Evolutionary conservation across 2,329 filamentous ascomycete genomes (phyloP).

Genomic region (Colletotrichum phormii): DNA sequence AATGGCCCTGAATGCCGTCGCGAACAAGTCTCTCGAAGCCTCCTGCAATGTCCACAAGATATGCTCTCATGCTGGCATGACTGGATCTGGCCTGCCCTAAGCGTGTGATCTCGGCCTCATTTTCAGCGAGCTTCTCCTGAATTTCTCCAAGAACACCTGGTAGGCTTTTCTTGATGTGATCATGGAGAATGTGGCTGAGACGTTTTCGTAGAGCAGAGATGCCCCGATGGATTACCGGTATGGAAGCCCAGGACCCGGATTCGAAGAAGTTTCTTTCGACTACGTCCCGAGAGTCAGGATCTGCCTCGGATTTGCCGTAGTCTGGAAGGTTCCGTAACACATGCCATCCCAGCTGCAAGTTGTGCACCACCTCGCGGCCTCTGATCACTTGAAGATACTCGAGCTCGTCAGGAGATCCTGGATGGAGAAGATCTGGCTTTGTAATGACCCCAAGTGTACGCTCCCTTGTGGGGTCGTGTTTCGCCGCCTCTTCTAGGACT

Average conservation of each 20-base stretch:
- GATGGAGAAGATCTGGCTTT: slow-evolving; percentile 60
- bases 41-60: slow-evolving; percentile 49
- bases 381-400: slow-evolving; percentile 49
- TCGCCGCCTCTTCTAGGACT: slow-evolving; percentile 57
- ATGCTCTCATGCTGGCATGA: slow-evolving; percentile 44
- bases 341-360: slow-evolving; percentile 62
- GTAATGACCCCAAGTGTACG: slow-evolving; percentile 70
- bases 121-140: slow-evolving; percentile 39
- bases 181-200: slow-evolving; percentile 47
- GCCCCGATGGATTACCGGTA: slow-evolving; percentile 46
- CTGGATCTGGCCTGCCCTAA: slow-evolving; percentile 41
- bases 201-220: slow-evolving; percentile 47
- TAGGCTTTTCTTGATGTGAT: slow-evolving; percentile 43
- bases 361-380: slow-evolving; percentile 45
- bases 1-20: slow-evolving; percentile 45
- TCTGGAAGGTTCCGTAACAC: slow-evolving; percentile 61
- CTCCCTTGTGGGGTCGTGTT: slow-evolving; percentile 54
- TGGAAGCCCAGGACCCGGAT: slow-evolving; percentile 41
- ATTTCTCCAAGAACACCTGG: slow-evolving; percentile 44
- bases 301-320: slow-evolving; percentile 33
- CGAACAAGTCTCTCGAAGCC: slow-evolving; percentile 47
- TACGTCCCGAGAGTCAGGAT: slow-evolving; percentile 42
- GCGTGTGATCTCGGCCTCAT: slow-evolving; percentile 36
- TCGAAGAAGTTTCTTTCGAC: slow-evolving; percentile 48
- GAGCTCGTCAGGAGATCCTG: slow-evolving; percentile 52